Percentiles rank a stretch among this genome's conserved stretches.
These are phyloP conservation scores for Corymbia maculata DNA, from an alignment of 345 rosid genomes.

Conservation along the genomic window DNA sequence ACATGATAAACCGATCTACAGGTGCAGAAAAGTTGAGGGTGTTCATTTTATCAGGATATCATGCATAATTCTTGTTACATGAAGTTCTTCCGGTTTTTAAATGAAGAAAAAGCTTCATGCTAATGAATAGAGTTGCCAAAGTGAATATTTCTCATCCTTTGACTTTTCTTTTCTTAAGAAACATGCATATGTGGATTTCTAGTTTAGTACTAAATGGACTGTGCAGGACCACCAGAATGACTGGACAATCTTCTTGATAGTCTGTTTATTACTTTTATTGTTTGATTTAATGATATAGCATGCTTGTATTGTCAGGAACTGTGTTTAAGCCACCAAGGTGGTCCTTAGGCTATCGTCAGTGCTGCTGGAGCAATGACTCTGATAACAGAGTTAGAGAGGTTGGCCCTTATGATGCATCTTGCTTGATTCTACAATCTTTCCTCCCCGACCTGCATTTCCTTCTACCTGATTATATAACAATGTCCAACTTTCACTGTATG, in stretches of 20 bases:
- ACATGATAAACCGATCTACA: neutral
- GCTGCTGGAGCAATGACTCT: slow-evolving; percentile 89
- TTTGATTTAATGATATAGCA: neutral
- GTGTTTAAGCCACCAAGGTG: slow-evolving; percentile 93
- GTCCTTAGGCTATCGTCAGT: slow-evolving; percentile 90
- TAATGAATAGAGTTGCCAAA: neutral
- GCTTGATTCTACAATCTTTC: neutral
- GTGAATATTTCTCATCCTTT: neutral
- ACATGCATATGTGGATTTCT: neutral
- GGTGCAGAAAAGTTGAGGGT: neutral
- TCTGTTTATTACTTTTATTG: no score
- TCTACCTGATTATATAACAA: neutral
- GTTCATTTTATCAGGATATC: neutral
- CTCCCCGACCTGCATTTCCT: neutral
- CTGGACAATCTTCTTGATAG: neutral
- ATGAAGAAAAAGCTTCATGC: neutral
- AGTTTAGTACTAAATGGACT: neutral
- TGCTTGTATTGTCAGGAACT: slow-evolving; percentile 33
- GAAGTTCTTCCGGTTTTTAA: neutral
- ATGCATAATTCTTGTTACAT: neutral
- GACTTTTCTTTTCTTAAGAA: neutral
- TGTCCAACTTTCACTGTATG: neutral
- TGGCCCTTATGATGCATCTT: slow-evolving; percentile 1
- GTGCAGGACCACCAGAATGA: neutral
- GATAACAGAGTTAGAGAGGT: slow-evolving; percentile 69